Conservation (phyloP, 305 asterid genomes). For the Fraxinus greggii region DNA sequence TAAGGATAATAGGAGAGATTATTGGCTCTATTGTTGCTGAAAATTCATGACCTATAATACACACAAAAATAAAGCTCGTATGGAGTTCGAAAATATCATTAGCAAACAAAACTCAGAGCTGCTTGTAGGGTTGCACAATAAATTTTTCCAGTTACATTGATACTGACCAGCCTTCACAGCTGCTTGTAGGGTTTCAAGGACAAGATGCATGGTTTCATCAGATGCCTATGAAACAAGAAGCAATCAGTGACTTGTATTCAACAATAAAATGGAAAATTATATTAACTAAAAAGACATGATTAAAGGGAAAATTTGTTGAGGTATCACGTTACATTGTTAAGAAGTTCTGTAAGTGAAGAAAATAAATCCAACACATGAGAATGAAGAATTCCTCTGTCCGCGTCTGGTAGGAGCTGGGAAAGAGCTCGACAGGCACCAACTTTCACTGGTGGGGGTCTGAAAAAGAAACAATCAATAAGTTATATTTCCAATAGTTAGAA, state of each 20-base stretch:
- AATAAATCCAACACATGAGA: conserved; percentile 63
- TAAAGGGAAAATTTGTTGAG: neutral
- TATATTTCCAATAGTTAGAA: conserved; percentile 2
- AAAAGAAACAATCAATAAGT: conserved; percentile 23
- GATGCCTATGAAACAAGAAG: conserved; percentile 69
- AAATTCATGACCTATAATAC: conserved; percentile 60
- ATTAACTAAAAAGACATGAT: conserved; percentile 8
- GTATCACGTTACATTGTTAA: conserved; percentile 61
- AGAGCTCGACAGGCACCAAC: conserved; percentile 96
- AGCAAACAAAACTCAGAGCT: conserved; percentile 20
- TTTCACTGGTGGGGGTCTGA: conserved; percentile 88
- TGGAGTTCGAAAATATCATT: conserved; percentile 13
- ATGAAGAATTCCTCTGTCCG: conserved; percentile 56
- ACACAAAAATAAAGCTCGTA: conserved; percentile 20
- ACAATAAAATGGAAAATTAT: conserved; percentile 14
- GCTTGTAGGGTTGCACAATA: conserved; percentile 13
- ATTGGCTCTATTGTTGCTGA: conserved; percentile 66
- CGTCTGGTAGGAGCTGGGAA: conserved; percentile 78
- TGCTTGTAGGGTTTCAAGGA: conserved; percentile 89
- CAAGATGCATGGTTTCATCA: conserved; percentile 96
- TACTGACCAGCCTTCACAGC: conserved; percentile 81
- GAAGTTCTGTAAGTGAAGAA: conserved; percentile 83
- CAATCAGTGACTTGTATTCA: conserved; percentile 21
- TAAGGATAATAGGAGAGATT: conserved; percentile 85
- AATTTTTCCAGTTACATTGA: conserved; percentile 12